Evolutionary conservation across 176 grass and related monocot genomes (phyloP).

Genomic region (Echinochloa phyllopogon): DNA sequence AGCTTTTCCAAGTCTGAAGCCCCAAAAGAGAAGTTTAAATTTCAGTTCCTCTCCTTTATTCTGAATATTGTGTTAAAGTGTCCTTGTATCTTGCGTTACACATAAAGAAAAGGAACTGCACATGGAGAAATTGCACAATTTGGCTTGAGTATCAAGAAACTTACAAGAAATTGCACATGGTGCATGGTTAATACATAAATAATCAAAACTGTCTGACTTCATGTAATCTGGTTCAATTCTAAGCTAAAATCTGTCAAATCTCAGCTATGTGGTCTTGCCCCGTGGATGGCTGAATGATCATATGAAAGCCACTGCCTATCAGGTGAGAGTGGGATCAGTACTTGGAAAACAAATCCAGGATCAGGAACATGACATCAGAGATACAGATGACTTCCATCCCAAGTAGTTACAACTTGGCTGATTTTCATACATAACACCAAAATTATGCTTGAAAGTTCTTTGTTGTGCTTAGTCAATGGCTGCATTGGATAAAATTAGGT

Average conservation of each 20-base stretch:
- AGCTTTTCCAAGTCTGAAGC: neutral
- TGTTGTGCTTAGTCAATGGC: conserved; percentile 27
- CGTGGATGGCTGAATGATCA: conserved; percentile 22
- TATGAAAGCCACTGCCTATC: neutral
- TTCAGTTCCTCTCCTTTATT: neutral
- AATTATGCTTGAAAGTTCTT: neutral
- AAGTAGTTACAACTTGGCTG: neutral
- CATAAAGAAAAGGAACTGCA: conserved; percentile 19
- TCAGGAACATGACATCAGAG: neutral
- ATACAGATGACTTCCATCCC: neutral
- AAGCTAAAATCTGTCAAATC: conserved; percentile 12
- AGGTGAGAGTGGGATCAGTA: conserved; percentile 10
- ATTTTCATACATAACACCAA: neutral
- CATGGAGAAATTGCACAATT: neutral
- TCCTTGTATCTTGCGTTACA: conserved; percentile 5
- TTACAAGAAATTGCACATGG: neutral
- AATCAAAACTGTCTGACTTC: conserved; percentile 7
- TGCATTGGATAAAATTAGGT: conserved; percentile 8
- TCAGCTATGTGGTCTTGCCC: conserved; percentile 22
- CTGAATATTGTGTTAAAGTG: neutral
- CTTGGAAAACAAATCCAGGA: conserved; percentile 24
- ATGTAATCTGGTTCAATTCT: neutral
- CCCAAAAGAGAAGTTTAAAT: neutral
- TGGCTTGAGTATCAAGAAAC: neutral
- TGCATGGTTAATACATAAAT: neutral